Base-by-base conservation (phyloP, 2,329 filamentous ascomycete genomes). In the Geosmithia putterillii region DNA sequence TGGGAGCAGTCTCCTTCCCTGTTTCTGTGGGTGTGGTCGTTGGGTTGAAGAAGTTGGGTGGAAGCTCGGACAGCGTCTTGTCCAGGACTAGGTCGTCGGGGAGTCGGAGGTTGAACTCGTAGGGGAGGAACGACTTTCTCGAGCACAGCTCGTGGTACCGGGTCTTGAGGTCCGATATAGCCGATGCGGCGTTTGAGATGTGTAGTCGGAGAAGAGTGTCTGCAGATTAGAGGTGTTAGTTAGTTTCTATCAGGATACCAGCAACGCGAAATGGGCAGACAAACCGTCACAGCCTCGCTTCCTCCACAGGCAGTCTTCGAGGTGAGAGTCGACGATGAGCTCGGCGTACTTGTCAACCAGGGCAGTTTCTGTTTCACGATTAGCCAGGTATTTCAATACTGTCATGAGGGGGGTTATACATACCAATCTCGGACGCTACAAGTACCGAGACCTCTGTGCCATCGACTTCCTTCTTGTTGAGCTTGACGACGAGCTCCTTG, bases 251-350 rank as follows among this genome's bases (percentile, higher is more conserved):
- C 5, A 6, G 5, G 28, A 32, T 32, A n/a, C n/a, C 10, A 32
- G 28, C 28, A 32, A 14, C 10, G 6, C 10, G 5, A 14, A 7
- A 32, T 32, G 28, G 10, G 28, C 10, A 14, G 10, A 41, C 66
- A 47, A 67, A 86, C 83, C 80, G 61, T 94, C 88, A 58, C 89
- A 95, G n/a, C 87, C 88, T 46, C 79, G 79, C 57, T 79, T 84
- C 52, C 79, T 77, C 92, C 90, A 98, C 17, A 92, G 69, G 56
- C 90, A 98, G 48, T 79, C 80, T 42, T 87, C 81, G 22, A 80
- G 74, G 57, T 98, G 90, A 2, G 81, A 83, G 20, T 77, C 71
- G 14, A 84, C 64, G 42, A 95, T 81, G 46, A 90, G 67, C 42
- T 79, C 76, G 19, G 69, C 70, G 57, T 94, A 95, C 54, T 82